phyloP scores from a whole-genome alignment of 805 yeast species.

The Hanseniaspora singularis region DNA sequence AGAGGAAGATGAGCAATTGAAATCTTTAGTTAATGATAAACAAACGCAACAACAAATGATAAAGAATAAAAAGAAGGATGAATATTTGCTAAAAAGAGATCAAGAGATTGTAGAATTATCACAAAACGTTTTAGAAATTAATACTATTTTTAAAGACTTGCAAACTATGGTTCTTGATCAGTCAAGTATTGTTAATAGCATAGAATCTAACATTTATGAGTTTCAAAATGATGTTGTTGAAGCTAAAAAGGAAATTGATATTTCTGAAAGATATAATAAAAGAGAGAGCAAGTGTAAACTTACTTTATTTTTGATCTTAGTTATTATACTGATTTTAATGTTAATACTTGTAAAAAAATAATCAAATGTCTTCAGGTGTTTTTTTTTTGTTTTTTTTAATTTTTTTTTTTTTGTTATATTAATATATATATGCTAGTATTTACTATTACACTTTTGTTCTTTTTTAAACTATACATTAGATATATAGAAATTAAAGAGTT shows the following conservation, averaged over 20 bases:
- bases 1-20: conserved; percentile 30
- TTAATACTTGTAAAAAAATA: conserved; percentile 53
- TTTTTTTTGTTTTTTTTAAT: not conserved
- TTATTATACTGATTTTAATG: conserved; percentile 60
- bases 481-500: not conserved
- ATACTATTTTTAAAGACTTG: conserved; percentile 85
- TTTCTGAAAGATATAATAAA: conserved; percentile 73
- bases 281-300: conserved; percentile 84
- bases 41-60: conserved; percentile 23
- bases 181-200: conserved; percentile 85
- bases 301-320: conserved; percentile 56
- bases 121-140: conserved; percentile 84
- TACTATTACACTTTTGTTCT: not conserved
- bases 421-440: not conserved
- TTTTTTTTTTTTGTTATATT: not conserved
- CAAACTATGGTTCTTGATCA: conserved; percentile 88
- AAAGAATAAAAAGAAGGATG: conserved; percentile 20
- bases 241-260: conserved; percentile 64
- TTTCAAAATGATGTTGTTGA: conserved; percentile 64
- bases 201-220: conserved; percentile 78
- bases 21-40: conserved; percentile 24
- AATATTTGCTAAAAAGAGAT: conserved; percentile 49
- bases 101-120: conserved; percentile 83
- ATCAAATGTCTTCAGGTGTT: not conserved
- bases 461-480: not conserved